phyloP scores from a whole-genome alignment of 2,329 filamentous ascomycete genomes.

The Didymosphaeria variabile region DNA sequence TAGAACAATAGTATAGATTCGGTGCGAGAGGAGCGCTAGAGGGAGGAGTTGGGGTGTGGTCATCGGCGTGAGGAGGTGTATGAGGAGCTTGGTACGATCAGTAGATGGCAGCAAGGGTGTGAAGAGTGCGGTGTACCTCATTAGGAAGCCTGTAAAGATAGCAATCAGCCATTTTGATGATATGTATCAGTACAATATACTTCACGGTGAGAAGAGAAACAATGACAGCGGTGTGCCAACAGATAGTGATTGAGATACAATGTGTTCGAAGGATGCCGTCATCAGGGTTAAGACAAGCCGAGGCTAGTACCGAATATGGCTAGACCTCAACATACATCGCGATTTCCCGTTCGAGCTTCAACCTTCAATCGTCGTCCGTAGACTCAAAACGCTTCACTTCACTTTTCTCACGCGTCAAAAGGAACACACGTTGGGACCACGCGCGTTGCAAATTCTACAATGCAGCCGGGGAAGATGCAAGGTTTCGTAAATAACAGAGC shows the following conservation, averaged over 20 bases:
- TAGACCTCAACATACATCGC: slow-evolving; percentile 33
- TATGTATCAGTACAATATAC: background rate
- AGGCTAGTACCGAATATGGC: slow-evolving; percentile 22
- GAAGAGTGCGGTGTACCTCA: slow-evolving; percentile 35
- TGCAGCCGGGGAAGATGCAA: slow-evolving; percentile 24
- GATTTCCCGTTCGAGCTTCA: slow-evolving; percentile 37
- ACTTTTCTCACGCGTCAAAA: background rate
- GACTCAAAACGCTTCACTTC: slow-evolving; percentile 19
- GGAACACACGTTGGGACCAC: background rate
- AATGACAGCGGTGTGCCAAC: slow-evolving; percentile 6
- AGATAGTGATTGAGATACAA: slow-evolving; percentile 24
- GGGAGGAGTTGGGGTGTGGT: slow-evolving; percentile 58
- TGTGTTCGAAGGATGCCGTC: slow-evolving; percentile 44
- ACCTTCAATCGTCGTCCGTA: slow-evolving; percentile 25
- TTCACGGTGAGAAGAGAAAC: background rate
- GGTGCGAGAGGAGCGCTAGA: slow-evolving; percentile 67
- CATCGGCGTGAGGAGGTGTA: slow-evolving; percentile 54
- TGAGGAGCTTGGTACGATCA: slow-evolving; percentile 49
- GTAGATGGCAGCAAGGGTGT: slow-evolving; percentile 12
- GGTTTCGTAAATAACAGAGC: slow-evolving; percentile 29
- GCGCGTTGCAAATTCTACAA: background rate
- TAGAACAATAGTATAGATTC: slow-evolving; percentile 69
- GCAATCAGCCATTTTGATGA: slow-evolving; percentile 36
- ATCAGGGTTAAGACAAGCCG: slow-evolving; percentile 26
- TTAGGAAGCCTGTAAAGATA: slow-evolving; percentile 50